Conservation (phyloP, 1,139 yeast species). For the Protomyces inouyei region DNA sequence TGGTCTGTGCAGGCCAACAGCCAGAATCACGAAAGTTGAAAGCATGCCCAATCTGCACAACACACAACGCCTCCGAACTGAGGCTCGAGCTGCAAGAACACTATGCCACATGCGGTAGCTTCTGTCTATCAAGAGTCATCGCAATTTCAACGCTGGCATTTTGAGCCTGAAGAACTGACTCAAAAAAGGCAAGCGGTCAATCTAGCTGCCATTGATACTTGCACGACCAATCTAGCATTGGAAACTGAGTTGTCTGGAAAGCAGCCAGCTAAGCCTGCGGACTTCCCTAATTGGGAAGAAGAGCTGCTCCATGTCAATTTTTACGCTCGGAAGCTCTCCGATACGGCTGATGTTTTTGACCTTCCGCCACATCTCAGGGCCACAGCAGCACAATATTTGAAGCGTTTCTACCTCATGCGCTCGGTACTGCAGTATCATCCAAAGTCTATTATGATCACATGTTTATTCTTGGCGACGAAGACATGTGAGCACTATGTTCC, state of each 20-base stretch:
- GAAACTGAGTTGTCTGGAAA: conserved; percentile 38
- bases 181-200: conserved; percentile 50
- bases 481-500: conserved; percentile 86
- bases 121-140: conserved; percentile 70
- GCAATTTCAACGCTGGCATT: conserved; percentile 84
- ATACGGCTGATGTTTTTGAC: conserved; percentile 34
- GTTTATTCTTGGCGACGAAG: conserved; percentile 86
- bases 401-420: conserved; percentile 70
- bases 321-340: conserved; percentile 15
- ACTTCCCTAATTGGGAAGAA: conserved; percentile 40
- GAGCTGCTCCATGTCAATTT: conserved; percentile 39
- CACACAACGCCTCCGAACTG: no score
- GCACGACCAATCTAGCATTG: conserved; percentile 39
- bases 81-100: no score
- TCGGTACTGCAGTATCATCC: conserved; percentile 88
- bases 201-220: conserved; percentile 48
- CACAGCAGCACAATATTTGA: conserved; percentile 78
- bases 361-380: conserved; percentile 51
- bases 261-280: conserved; percentile 36
- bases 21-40: no score
- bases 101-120: conserved; percentile 16
- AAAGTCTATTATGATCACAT: conserved; percentile 71
- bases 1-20: no score
- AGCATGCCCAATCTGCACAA: no score
- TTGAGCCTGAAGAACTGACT: conserved; percentile 53